phyloP scores from a whole-genome alignment of 345 rosid genomes.

The Psidium friedrichsthalianum region DNA sequence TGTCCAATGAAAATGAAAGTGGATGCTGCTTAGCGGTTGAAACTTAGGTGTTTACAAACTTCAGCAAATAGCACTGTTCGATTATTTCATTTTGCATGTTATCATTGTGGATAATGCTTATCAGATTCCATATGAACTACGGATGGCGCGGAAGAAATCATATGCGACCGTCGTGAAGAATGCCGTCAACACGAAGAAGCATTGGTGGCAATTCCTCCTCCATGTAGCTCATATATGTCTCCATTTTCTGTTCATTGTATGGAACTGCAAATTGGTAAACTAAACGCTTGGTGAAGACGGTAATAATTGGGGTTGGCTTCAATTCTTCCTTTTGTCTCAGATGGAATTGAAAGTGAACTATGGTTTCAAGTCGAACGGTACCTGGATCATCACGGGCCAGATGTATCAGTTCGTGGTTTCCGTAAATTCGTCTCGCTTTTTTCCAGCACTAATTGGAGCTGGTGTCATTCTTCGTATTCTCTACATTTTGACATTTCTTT shows the following conservation, averaged over 20 bases:
- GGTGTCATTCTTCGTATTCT: background rate
- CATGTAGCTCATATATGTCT: background rate
- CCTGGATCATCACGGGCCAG: background rate
- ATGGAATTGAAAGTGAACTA: background rate
- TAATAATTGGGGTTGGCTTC: background rate
- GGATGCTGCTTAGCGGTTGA: background rate
- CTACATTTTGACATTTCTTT: background rate
- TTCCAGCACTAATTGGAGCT: background rate
- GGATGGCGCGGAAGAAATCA: slow-evolving; percentile 84
- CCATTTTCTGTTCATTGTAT: background rate
- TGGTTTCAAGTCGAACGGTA: background rate
- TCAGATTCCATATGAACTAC: slow-evolving; percentile 46
- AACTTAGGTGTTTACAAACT: background rate
- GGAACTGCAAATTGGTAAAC: background rate
- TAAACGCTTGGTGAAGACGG: background rate
- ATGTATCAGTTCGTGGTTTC: background rate
- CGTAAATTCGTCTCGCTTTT: background rate
- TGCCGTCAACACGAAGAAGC: slow-evolving; percentile 66
- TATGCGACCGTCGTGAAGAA: slow-evolving; percentile 54
- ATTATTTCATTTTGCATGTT: background rate
- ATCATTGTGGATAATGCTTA: background rate
- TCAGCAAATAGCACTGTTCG: background rate
- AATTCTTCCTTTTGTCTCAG: background rate
- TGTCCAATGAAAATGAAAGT: background rate
- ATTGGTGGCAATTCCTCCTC: slow-evolving; percentile 35